These are phyloP conservation scores for Suhomyces canberraensis DNA, from an alignment of 805 yeast species.

Conservation along the genomic window DNA sequence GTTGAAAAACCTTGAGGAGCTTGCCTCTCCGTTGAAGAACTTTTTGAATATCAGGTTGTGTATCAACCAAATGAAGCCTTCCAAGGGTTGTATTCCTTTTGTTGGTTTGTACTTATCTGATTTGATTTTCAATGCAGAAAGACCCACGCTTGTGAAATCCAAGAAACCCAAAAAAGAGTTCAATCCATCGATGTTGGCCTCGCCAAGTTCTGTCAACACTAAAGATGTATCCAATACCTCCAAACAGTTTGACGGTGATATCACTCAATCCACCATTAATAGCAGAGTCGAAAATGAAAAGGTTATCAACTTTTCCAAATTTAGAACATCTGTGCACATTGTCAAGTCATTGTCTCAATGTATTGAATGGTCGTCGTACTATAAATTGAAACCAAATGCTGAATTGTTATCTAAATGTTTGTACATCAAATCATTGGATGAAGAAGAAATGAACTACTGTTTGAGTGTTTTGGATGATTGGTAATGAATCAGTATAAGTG, in stretches of 20 bases:
- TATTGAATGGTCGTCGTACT: conserved; percentile 81
- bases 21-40: conserved; percentile 73
- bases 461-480: conserved; percentile 11
- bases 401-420: conserved; percentile 80
- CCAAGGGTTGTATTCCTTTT: conserved; percentile 85
- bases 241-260: conserved; percentile 4
- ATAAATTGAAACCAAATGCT: conserved; percentile 51
- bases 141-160: conserved; percentile 45
- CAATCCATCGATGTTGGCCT: background rate
- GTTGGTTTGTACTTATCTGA: conserved; percentile 84
- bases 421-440: conserved; percentile 70
- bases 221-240: background rate
- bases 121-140: conserved; percentile 67
- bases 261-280: conserved; percentile 10
- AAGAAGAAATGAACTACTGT: conserved; percentile 60
- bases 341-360: conserved; percentile 74
- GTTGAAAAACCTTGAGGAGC: conserved; percentile 63
- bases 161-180: conserved; percentile 1
- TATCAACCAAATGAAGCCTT: conserved; percentile 55
- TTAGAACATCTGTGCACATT: conserved; percentile 69
- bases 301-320: conserved; percentile 73
- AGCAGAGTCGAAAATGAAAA: conserved; percentile 23
- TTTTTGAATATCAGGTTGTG: conserved; percentile 64
- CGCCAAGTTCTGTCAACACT: background rate
- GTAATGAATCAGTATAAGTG: background rate